A percentile compares a stretch with the other conserved stretches of the same genome.
Conservation (phyloP, 352 stramenopile species). For the Thraustochytrium striatum region DNA sequence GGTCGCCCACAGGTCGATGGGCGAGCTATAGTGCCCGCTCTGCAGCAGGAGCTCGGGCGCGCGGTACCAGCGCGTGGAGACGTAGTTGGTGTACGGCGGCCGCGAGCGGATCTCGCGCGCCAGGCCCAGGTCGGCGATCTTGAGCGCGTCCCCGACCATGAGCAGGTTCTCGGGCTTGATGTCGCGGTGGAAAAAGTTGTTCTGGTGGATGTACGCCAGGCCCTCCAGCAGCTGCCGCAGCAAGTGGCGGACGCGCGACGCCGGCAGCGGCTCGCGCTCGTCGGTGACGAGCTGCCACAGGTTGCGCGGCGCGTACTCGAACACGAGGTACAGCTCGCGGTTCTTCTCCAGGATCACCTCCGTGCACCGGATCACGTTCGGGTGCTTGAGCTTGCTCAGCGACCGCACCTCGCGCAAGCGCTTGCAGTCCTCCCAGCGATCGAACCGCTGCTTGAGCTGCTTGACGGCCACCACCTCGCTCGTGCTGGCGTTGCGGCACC, state of each 20-base stretch:
- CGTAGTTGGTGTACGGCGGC: constrained; percentile 72
- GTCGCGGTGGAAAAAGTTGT: constrained; percentile 87
- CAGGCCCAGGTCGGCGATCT: constrained; percentile 85
- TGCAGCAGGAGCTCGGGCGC: constrained; percentile 89
- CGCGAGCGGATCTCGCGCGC: constrained; percentile 67
- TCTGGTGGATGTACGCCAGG: constrained; percentile 88
- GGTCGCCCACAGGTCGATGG: constrained; percentile 83
- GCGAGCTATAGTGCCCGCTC: constrained; percentile 84
- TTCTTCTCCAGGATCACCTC: constrained; percentile 39
- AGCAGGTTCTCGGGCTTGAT: constrained; percentile 92
- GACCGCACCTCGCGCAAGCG: neutral
- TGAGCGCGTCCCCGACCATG: constrained; percentile 66
- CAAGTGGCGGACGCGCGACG: constrained; percentile 1
- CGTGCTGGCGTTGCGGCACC: constrained; percentile 73
- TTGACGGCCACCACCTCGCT: constrained; percentile 30
- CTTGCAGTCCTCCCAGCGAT: neutral
- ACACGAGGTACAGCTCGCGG: constrained; percentile 28
- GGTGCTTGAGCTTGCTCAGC: constrained; percentile 13
- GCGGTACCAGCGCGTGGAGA: too few species aligned
- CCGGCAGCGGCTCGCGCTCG: neutral
- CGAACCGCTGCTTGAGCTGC: constrained; percentile 28
- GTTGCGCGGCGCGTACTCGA: constrained; percentile 14
- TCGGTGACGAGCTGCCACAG: constrained; percentile 2
- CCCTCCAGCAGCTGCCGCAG: constrained; percentile 83
- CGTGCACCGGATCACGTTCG: constrained; percentile 5